phyloP scores from a whole-genome alignment of 2,329 filamentous ascomycete genomes.

The Beauveria brongniartii region DNA sequence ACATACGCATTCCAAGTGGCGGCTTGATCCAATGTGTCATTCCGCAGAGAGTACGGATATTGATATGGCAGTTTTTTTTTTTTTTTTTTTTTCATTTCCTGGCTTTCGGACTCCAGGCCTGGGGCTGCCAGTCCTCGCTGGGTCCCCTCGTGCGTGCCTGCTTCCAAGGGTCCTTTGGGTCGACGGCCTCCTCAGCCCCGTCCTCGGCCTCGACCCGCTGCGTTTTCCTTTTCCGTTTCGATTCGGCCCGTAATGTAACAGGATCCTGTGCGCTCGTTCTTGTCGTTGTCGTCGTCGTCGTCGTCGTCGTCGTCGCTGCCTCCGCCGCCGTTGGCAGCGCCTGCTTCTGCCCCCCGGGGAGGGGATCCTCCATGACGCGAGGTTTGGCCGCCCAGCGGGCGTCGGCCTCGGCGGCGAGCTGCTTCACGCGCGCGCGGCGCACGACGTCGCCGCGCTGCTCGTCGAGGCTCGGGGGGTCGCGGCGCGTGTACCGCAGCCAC shows the following conservation, averaged over 20 bases:
- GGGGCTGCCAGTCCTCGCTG: constrained; percentile 60
- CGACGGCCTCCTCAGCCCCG: constrained; percentile 12
- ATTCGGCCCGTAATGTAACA: background rate
- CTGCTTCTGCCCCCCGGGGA: background rate
- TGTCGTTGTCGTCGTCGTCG: constrained; percentile 3
- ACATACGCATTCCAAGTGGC: background rate
- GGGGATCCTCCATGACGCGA: constrained; percentile 33
- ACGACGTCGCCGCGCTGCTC: constrained; percentile 49
- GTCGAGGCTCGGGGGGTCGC: constrained; percentile 42
- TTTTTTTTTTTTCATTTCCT: constrained; percentile 19
- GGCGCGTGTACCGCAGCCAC: constrained; percentile 56
- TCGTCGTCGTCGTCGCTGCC: background rate
- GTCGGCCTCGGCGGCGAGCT: constrained; percentile 53
- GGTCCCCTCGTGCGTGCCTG: constrained; percentile 38
- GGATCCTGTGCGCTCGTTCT: constrained; percentile 3
- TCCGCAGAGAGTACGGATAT: background rate
- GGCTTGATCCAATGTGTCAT: background rate
- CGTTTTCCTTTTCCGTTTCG: background rate
- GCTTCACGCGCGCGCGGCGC: constrained; percentile 44
- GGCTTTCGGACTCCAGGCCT: constrained; percentile 47
- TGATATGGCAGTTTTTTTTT: background rate
- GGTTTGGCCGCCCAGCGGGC: constrained; percentile 55
- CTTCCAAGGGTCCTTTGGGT: constrained; percentile 48
- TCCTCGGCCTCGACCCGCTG: background rate
- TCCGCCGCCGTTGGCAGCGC: background rate